Conservation (phyloP, 2,329 filamentous ascomycete genomes). For the Trichoderma endophyticum region DNA sequence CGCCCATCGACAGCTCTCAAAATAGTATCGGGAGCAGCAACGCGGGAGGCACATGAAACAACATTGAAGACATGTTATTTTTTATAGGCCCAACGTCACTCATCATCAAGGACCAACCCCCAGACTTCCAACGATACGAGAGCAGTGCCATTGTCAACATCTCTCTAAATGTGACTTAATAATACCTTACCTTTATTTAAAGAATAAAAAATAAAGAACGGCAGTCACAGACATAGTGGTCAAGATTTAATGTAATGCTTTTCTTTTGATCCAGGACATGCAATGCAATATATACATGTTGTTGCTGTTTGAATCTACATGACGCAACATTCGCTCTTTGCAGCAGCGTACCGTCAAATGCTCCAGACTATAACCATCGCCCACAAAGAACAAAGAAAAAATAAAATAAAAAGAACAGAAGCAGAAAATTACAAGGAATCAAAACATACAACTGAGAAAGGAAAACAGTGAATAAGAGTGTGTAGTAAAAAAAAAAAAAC, state of each 20-base stretch:
- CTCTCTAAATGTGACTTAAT: too few species aligned
- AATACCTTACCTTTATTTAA: too few species aligned
- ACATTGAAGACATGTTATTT: background rate
- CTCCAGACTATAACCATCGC: slow-evolving; percentile 1
- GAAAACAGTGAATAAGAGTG: background rate
- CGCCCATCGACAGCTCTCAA: background rate
- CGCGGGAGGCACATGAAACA: background rate
- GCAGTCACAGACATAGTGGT: background rate
- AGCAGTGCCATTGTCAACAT: background rate
- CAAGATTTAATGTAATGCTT: background rate
- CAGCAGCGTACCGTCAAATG: slow-evolving; percentile 12
- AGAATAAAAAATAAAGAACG: background rate
- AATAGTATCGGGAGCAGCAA: background rate
- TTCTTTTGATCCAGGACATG: background rate
- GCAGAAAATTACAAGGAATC: slow-evolving; percentile 5
- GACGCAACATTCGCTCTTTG: slow-evolving; percentile 14
- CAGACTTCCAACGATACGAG: background rate
- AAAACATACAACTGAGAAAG: slow-evolving; percentile 9
- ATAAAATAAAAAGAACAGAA: background rate
- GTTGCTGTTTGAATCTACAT: slow-evolving; percentile 5
- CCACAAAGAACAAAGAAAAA: background rate
- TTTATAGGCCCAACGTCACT: background rate
- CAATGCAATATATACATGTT: slow-evolving; percentile 13
- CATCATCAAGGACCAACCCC: background rate
- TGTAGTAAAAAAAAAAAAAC: background rate